phyloP scores from a whole-genome alignment of 768 basidiomycete genomes.

The Mycena filopes region DNA sequence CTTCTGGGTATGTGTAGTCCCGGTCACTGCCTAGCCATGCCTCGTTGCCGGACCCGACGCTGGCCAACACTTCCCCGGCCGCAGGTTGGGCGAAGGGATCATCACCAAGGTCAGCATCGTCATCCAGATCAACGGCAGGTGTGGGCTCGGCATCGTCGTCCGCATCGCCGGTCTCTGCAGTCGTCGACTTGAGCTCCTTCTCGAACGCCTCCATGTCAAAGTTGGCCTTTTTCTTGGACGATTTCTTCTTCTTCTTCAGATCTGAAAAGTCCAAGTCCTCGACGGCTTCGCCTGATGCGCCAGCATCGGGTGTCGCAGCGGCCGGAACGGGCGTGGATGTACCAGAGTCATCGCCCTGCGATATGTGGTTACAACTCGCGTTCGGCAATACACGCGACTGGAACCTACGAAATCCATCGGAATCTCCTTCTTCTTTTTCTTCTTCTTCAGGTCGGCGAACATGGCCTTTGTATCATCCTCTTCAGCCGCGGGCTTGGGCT shows the following conservation, averaged over 20 bases:
- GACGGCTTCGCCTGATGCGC: conserved; percentile 57
- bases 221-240: conserved; percentile 86
- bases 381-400: conserved; percentile 12
- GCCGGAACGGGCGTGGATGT: conserved; percentile 68
- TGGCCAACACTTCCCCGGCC: conserved; percentile 60
- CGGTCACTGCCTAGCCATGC: conserved; percentile 94
- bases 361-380: conserved; percentile 9
- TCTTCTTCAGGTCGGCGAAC: conserved; percentile 92
- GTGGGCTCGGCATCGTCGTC: conserved; percentile 66
- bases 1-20: conserved; percentile 97
- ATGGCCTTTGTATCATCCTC: conserved; percentile 84
- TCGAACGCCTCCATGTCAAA: conserved; percentile 95
- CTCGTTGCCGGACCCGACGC: conserved; percentile 80
- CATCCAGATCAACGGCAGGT: conserved; percentile 73
- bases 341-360: conserved; percentile 73
- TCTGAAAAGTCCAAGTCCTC: conserved; percentile 96
- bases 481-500: conserved; percentile 58
- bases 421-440: conserved; percentile 94
- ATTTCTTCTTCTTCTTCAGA: conserved; percentile 96
- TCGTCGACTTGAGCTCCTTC: conserved; percentile 80
- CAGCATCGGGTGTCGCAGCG: conserved; percentile 40
- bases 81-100: conserved; percentile 78
- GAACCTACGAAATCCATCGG: conserved; percentile 81
- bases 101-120: conserved; percentile 89
- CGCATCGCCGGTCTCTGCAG: conserved; percentile 66